A percentile compares a stretch with the other conserved stretches of the same genome.
Evolutionary conservation across 495 filamentous ascomycete genomes (phyloP).

Genomic region (Podospora sp.): DNA sequence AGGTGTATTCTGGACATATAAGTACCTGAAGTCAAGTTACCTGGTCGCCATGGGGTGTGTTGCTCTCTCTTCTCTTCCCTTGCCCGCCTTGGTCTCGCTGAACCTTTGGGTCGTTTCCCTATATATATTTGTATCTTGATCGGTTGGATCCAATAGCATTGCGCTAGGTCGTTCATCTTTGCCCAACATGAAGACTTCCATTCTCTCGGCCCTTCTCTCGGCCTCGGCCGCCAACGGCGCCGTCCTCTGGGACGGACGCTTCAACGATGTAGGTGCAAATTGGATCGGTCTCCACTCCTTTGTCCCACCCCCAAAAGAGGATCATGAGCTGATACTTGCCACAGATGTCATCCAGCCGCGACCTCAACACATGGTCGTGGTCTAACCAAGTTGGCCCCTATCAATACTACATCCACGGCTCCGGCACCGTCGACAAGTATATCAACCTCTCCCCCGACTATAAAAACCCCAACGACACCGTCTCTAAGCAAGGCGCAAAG

Average conservation of each 20-base stretch:
- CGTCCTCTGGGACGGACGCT: constrained; percentile 64
- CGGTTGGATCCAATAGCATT: too few relatives aligned
- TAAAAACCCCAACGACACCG: constrained; percentile 67
- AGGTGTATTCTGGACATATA: not conserved
- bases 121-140: too few relatives aligned
- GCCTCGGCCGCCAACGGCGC: constrained; percentile 33
- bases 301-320: too few relatives aligned
- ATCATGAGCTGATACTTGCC: too few relatives aligned
- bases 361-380: constrained; percentile 66
- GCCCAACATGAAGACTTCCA: constrained; percentile 32
- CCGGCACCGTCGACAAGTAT: constrained; percentile 55
- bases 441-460: constrained; percentile 51
- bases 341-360: constrained; percentile 47
- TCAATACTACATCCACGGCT: constrained; percentile 75
- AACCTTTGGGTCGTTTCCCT: not conserved
- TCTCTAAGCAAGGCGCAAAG: constrained; percentile 62
- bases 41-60: not conserved
- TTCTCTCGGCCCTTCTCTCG: constrained; percentile 16
- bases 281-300: too few relatives aligned
- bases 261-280: too few relatives aligned
- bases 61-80: not conserved
- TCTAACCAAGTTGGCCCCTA: constrained; percentile 65
- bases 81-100: not conserved
- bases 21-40: not conserved
- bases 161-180: too few relatives aligned